Evolutionary conservation across 2,329 filamentous ascomycete species (phyloP), one percentile per base, ranked within the genome.

Genomic region (Exophiala bonariae): DNA sequence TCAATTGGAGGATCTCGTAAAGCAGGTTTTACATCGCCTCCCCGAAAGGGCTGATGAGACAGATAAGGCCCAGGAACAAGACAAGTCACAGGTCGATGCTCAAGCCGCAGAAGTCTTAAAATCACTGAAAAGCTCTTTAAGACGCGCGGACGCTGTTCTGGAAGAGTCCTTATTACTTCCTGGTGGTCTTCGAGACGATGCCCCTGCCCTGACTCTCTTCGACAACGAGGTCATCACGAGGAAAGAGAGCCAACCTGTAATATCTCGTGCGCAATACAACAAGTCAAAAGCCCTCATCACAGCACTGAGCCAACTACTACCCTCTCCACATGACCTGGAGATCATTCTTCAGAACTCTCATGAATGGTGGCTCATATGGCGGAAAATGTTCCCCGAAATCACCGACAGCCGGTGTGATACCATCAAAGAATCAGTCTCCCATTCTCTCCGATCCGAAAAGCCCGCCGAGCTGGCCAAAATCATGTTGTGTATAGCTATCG

Each of bases 401-500:
- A 55, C 52, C 20, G 44, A 59, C 44, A 52, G 49, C 34, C 48
- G 58, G 34, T 59, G 57, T 44, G 50, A 56, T 14, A 56, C 58
- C 13, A 58, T 53, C 35, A 58, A 44, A 52, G 52, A 65, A 44
- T 72, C 69, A 9, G 70, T 74, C 10, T 63, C 65, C 13, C 61
- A 65, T 22, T 62, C 63, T 11, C 52, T 66, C 19, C 51, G 61
- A 60, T 60, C 65, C 50, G 58, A 70, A 50, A 52, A 65, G 63
- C 55, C 68, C 1, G 61, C 64, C 26, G 61, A 70, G 50, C 55
- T 71, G 6, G 68, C 63, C 6, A 75, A 72, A 49, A 66, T 66
- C 9, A 53, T 75, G 9, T 52, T 79, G 53, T 71, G 73, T 62
- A 58, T 73, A 45, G 49, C 69, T 57, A 64, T 77, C 50, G 65